Conservation (phyloP, 345 rosid genomes). For the Sonneratia caseolaris region DNA sequence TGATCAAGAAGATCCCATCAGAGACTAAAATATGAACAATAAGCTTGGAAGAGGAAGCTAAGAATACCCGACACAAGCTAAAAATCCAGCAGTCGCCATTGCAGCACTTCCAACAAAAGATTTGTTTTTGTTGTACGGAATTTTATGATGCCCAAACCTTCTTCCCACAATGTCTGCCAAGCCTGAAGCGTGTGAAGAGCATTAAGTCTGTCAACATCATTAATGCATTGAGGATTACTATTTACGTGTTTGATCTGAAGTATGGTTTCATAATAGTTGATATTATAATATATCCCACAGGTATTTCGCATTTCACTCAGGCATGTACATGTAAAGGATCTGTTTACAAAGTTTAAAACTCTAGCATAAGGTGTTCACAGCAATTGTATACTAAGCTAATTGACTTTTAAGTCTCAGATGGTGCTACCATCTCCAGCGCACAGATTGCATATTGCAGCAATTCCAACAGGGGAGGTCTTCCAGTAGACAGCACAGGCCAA, state of each 20-base stretch:
- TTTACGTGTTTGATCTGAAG: not conserved
- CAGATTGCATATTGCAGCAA: constrained; percentile 81
- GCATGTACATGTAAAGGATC: not conserved
- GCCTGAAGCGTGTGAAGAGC: constrained; percentile 32
- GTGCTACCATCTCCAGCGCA: constrained; percentile 96
- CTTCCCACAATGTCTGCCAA: constrained; percentile 87
- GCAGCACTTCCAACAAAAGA: constrained; percentile 77
- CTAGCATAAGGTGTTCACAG: not conserved
- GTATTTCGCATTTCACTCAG: not conserved
- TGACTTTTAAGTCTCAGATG: not conserved
- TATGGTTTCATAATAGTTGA: not conserved
- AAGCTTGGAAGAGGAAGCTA: not conserved
- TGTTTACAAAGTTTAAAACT: not conserved
- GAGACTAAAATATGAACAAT: not conserved
- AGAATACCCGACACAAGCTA: constrained; percentile 53
- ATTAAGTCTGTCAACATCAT: not conserved
- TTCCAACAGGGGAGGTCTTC: constrained; percentile 67
- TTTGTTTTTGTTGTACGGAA: constrained; percentile 73
- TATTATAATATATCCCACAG: not conserved
- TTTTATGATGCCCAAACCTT: constrained; percentile 52
- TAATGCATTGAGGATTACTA: not conserved
- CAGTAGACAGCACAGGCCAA: constrained; percentile 52
- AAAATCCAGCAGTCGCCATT: constrained; percentile 63
- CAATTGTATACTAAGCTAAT: not conserved
- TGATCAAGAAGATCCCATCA: not conserved